phyloP scores from a whole-genome alignment of 2,329 filamentous ascomycete genomes.

The Aspergillus piperis region DNA sequence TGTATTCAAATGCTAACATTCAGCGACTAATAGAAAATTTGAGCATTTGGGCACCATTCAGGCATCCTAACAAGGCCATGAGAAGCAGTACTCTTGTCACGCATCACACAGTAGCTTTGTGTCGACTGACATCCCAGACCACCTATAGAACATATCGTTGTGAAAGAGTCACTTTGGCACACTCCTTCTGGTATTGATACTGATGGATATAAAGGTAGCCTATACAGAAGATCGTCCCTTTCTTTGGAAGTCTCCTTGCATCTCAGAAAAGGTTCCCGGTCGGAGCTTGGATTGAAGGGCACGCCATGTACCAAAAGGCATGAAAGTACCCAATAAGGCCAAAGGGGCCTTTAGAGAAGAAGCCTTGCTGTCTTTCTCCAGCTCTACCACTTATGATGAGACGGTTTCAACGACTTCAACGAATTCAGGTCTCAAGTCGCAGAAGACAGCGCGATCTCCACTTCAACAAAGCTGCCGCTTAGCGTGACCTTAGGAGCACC shows the following conservation, averaged over 20 bases:
- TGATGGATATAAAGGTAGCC: neutral
- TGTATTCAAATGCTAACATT: neutral
- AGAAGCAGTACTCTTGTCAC: neutral
- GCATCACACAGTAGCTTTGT: neutral
- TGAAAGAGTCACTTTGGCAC: too few species aligned
- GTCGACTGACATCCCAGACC: neutral
- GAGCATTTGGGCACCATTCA: neutral
- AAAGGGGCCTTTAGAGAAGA: too few species aligned
- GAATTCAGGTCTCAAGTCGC: conserved; percentile 1
- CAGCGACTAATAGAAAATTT: neutral
- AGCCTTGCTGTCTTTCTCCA: too few species aligned
- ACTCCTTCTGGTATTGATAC: neutral
- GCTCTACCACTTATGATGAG: too few species aligned
- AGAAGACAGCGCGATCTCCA: neutral
- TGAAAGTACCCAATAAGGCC: too few species aligned
- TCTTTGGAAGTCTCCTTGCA: too few species aligned
- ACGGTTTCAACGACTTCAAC: neutral
- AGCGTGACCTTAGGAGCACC: neutral
- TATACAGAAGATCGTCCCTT: neutral
- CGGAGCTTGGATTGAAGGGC: too few species aligned
- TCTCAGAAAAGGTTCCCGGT: too few species aligned
- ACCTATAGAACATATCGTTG: neutral
- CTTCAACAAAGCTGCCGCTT: neutral
- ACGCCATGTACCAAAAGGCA: too few species aligned
- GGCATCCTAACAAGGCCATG: neutral